Base-by-base conservation (phyloP, 208 protist species). In the Wallacemonas rigidus region DNA sequence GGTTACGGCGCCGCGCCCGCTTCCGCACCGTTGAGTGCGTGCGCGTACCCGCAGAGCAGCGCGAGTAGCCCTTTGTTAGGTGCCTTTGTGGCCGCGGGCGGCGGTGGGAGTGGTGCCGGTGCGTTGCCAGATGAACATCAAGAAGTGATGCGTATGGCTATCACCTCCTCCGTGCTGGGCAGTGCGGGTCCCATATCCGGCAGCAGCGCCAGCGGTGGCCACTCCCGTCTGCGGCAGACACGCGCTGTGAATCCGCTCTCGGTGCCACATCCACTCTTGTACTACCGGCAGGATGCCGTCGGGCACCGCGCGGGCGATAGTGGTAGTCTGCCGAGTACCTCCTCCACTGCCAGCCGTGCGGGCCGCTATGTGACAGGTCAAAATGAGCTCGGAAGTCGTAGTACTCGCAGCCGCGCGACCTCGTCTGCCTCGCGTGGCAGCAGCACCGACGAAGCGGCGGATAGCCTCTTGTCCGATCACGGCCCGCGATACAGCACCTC, bases 251-350 rank as follows among this genome's bases (percentile, higher is more conserved):
- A n/a, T 8, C 38, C 36, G 4, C 60, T 35, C 14, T 4, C 60
- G 8, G 11, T 65, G 11, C n/a, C 60, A 7, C 60, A 65, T 17
- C 60, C 60, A 51, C 60, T 65, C 60, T 36, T 65, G n/a, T 65
- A 65, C 43, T 35, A 65, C 43, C 60, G 7, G 3, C 15, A 50
- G 6, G 45, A 50, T 50, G 45, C 12, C 8, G 8, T 6, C 12
- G 45, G 45, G 8, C 45, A 1, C 45, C 12, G 6, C 8, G 6
- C 45, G 45, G 12, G 45, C 45, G 12, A 12, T 12, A 50, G 45
- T 12, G 45, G 45, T 26, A 26, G 26, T 26, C 26, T 26, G 26
- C 26, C 26, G 26, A 26, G 26, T 7, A n/a, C 17, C 53, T 12
- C 8, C 43, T 14, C 4, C 11, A 15, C 41, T 41, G 26, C 40